These are phyloP conservation scores for Trichoderma asperelloides DNA, from an alignment of 495 filamentous ascomycete genomes.

Conservation along the genomic window DNA sequence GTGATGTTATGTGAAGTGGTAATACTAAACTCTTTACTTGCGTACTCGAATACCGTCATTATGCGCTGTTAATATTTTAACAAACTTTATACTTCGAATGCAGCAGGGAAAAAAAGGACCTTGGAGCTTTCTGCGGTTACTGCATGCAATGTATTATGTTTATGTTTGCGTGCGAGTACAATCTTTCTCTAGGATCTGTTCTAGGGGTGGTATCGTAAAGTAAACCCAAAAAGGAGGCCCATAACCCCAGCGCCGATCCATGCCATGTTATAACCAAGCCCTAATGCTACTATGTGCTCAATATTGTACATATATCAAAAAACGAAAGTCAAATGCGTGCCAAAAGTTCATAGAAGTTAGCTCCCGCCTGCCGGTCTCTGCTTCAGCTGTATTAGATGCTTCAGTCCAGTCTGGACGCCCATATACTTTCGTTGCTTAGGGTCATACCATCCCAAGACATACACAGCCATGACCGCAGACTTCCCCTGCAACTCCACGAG, in stretches of 20 bases:
- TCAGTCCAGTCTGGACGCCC: constrained; percentile 1
- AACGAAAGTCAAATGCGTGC: not conserved
- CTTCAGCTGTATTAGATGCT: constrained; percentile 7
- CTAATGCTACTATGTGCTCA: not conserved
- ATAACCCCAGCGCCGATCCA: constrained; percentile 1
- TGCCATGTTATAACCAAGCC: not conserved
- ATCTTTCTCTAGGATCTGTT: constrained; percentile 2
- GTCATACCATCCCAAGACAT: constrained; percentile 4
- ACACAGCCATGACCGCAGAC: constrained; percentile 8
- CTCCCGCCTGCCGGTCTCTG: constrained; percentile 1
- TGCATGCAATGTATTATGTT: not conserved
- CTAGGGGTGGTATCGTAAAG: constrained; percentile 2
- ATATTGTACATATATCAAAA: constrained; percentile 5
- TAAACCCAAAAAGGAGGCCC: not conserved
- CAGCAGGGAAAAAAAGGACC: not conserved
- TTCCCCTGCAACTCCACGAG: constrained; percentile 5
- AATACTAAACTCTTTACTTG: too few relatives aligned
- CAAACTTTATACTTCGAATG: too few relatives aligned
- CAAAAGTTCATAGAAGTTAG: not conserved
- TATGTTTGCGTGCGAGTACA: not conserved
- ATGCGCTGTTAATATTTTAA: too few relatives aligned
- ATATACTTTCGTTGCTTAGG: not conserved
- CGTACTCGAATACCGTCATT: too few relatives aligned
- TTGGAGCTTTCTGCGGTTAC: not conserved
- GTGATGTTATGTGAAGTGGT: too few relatives aligned